Conservation (phyloP, 768 basidiomycete species). For the Lentinula sp. region DNA sequence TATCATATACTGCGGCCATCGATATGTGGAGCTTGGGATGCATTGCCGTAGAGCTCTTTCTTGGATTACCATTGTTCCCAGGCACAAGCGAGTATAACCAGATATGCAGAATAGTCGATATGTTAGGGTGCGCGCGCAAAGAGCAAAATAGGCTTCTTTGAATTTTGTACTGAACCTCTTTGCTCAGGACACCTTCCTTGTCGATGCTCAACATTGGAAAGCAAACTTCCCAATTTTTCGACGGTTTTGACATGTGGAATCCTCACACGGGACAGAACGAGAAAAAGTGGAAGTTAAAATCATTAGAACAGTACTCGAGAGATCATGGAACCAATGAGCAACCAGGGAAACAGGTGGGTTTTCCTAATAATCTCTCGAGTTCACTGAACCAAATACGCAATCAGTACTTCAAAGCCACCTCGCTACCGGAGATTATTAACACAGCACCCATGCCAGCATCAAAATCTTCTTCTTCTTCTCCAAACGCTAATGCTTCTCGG, state of each 20-base stretch:
- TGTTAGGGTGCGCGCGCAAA: constrained; percentile 77
- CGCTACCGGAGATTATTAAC: constrained; percentile 92
- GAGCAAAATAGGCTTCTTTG: neutral
- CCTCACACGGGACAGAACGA: constrained; percentile 66
- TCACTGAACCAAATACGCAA: neutral
- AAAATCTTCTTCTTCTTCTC: constrained; percentile 45
- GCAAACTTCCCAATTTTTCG: constrained; percentile 92
- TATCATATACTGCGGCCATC: constrained; percentile 91
- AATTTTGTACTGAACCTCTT: neutral
- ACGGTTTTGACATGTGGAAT: constrained; percentile 56
- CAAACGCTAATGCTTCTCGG: constrained; percentile 21
- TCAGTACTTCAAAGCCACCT: constrained; percentile 91
- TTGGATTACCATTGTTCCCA: constrained; percentile 93
- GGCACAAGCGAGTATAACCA: constrained; percentile 99
- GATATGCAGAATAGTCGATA: constrained; percentile 92
- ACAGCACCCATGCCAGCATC: constrained; percentile 88
- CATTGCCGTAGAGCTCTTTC: constrained; percentile 96
- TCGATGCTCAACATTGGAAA: constrained; percentile 97
- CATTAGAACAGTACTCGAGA: constrained; percentile 89
- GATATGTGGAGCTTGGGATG: constrained; percentile 99
- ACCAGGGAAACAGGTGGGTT: constrained; percentile 68
- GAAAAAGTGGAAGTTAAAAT: constrained; percentile 85
- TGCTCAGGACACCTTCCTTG: constrained; percentile 71
- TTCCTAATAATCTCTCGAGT: neutral
- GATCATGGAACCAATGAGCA: constrained; percentile 96